These are phyloP conservation scores for Saksenaea vasiformis DNA, from an alignment of 371 early-diverging fungal species.

Conservation along the genomic window DNA sequence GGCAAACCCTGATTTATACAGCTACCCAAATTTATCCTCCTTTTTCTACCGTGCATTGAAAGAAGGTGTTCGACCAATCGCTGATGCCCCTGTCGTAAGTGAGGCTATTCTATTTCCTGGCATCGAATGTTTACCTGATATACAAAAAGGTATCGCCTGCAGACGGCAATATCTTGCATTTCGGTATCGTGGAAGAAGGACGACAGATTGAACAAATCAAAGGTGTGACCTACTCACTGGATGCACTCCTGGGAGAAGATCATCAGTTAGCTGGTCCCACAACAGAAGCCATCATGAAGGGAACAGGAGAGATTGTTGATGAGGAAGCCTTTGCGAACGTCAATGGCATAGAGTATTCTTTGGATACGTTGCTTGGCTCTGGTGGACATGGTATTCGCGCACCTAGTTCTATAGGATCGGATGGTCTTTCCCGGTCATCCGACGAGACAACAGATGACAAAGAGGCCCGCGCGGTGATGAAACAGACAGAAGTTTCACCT, in stretches of 20 bases:
- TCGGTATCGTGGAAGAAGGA: slow-evolving; percentile 77
- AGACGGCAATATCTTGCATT: slow-evolving; percentile 89
- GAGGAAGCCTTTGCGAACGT: slow-evolving; percentile 84
- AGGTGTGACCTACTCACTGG: slow-evolving; percentile 86
- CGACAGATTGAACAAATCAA: slow-evolving; percentile 90
- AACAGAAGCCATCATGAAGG: slow-evolving; percentile 43
- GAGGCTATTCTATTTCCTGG: neutral
- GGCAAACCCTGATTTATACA: slow-evolving; percentile 75
- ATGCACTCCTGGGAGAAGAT: slow-evolving; percentile 84
- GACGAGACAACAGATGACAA: slow-evolving; percentile 23
- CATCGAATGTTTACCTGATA: neutral
- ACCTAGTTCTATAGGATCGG: slow-evolving; percentile 40
- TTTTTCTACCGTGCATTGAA: slow-evolving; percentile 93
- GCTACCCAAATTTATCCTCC: slow-evolving; percentile 81
- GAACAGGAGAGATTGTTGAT: slow-evolving; percentile 58
- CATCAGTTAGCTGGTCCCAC: slow-evolving; percentile 37
- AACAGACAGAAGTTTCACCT: slow-evolving; percentile 23
- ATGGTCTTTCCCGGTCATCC: slow-evolving; percentile 32
- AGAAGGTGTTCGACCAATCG: slow-evolving; percentile 73
- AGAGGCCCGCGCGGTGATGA: slow-evolving; percentile 22
- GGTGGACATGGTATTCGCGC: slow-evolving; percentile 32
- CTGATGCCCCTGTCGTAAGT: slow-evolving; percentile 62
- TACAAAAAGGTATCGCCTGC: slow-evolving; percentile 74
- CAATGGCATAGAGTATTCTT: slow-evolving; percentile 89
- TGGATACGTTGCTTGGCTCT: slow-evolving; percentile 80